Base-by-base conservation (phyloP, 495 filamentous ascomycete genomes). In the Cercophora scortea region DNA sequence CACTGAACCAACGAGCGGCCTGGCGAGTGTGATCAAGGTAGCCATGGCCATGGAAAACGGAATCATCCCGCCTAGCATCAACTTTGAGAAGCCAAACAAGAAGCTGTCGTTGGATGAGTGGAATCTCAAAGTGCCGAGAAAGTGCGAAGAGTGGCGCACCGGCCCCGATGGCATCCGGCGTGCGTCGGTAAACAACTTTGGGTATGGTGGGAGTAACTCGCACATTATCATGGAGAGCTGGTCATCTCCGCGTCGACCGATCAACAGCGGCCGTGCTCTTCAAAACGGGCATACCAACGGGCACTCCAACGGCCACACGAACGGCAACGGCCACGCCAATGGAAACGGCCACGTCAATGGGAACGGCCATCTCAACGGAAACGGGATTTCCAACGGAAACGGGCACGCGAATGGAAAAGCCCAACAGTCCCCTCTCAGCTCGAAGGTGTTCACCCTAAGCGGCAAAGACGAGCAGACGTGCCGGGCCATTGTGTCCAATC, bases 1-100 rank as follows among this genome's bases (percentile, higher is more conserved):
- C 58, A 42, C 68, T 2, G 81, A 84, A 56, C 74, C 69, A 1
- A 66, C 72, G 0, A 68, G 66, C 32, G 81, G 80, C n/a, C 62
- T 85, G 9, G 69, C 76, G 1, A 70, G 69, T 2, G 50, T 84
- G 1, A 77, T 84, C 42, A 84, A 85, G 54, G 71, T 71, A 0
- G 65, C 70, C 9, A 45, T 80, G 41, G 75, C 75, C 61, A 57
- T 84, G 13, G 75, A 84, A 49, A 67, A 71, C 48, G 73, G 72
- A 18, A 63, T 66, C 49, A 66, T 78, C 34, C 54, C 66, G 8
- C 68, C 74, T 0, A 72, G 66, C 47, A 55, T 46, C 10, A 25
- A 71, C 17, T 74, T 83, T 50, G 68, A 76, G 33, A 49, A 63
- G 32, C 61, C 63, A 7, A 69, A 69, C 40, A 61, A 68, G 47